A percentile compares a stretch with the other conserved stretches of the same genome.
Evolutionary conservation across 192 early-diverging fungal genomes (phyloP).

Genomic region (Backusella morwellensis): DNA sequence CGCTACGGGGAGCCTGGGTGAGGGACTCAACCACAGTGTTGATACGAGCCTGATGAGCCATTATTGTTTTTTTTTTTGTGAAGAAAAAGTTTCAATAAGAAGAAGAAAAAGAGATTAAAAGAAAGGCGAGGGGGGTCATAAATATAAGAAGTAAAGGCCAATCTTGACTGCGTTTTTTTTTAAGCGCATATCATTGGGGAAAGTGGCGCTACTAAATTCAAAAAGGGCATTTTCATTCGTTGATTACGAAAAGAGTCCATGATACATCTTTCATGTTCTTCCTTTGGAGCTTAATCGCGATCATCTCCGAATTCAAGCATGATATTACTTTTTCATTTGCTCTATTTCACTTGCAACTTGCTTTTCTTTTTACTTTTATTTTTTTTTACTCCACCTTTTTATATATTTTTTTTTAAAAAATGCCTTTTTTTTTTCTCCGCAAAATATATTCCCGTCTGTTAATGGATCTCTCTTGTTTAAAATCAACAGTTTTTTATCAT

Average conservation of each 20-base stretch:
- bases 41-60: conserved; percentile 47
- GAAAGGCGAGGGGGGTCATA: background rate
- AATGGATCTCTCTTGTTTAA: background rate
- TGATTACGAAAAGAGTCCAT: background rate
- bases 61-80: background rate
- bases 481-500: no score
- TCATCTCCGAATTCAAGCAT: conserved; percentile 3
- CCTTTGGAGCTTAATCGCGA: background rate
- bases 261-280: background rate
- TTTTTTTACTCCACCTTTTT: background rate
- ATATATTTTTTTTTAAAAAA: background rate
- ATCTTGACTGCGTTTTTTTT: background rate
- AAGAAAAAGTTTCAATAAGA: background rate
- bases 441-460: background rate
- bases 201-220: conserved; percentile 2
- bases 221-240: background rate
- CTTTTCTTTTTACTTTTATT: background rate
- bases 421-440: background rate
- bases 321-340: background rate
- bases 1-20: conserved; percentile 63
- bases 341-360: background rate
- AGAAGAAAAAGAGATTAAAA: background rate
- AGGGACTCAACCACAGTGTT: conserved; percentile 49
- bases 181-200: background rate
- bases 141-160: conserved; percentile 2